A percentile compares a stretch with the other conserved stretches of the same genome.
Evolutionary conservation across 2,329 filamentous ascomycete species (phyloP).

Genomic region (Chaetomium strumarium): DNA sequence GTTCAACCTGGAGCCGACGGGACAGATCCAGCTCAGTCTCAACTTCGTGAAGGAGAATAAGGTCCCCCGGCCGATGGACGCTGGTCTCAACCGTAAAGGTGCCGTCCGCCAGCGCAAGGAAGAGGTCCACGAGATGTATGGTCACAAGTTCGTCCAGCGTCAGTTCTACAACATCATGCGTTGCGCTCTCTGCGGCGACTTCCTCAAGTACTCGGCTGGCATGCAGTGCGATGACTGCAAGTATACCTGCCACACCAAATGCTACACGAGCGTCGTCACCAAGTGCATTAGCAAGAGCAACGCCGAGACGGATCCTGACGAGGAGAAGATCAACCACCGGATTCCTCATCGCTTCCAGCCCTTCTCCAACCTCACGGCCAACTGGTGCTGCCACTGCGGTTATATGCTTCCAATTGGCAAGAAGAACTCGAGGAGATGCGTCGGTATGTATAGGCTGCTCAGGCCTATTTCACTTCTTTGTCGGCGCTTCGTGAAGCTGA

Average conservation of each 20-base stretch:
- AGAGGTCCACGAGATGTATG: slow-evolving; percentile 96
- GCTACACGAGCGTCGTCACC: slow-evolving; percentile 92
- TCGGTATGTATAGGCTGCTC: slow-evolving; percentile 50
- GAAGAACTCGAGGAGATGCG: slow-evolving; percentile 90
- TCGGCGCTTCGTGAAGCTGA: background rate
- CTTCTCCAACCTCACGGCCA: slow-evolving; percentile 97
- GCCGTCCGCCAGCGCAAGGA: slow-evolving; percentile 97
- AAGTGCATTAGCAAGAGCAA: slow-evolving; percentile 99
- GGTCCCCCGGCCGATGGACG: slow-evolving; percentile 74
- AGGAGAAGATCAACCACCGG: slow-evolving; percentile 99
- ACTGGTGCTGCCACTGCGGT: slow-evolving; percentile 99
- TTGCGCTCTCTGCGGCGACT: slow-evolving; percentile 93
- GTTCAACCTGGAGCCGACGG: slow-evolving; percentile 94
- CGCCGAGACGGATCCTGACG: slow-evolving; percentile 94
- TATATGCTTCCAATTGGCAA: slow-evolving; percentile 92
- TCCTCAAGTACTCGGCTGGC: slow-evolving; percentile 95
- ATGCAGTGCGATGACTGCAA: slow-evolving; percentile 99
- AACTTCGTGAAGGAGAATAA: slow-evolving; percentile 89
- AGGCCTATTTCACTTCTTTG: background rate
- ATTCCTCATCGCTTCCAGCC: slow-evolving; percentile 95
- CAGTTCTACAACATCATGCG: slow-evolving; percentile 99
- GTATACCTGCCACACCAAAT: slow-evolving; percentile 98
- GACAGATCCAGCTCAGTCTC: slow-evolving; percentile 84
- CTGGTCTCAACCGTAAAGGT: slow-evolving; percentile 88
- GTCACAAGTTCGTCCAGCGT: slow-evolving; percentile 97